Percentiles rank a stretch among this genome's conserved stretches.
Evolutionary conservation across 2,329 filamentous ascomycete species (phyloP).

Genomic region (Hymenoscyphus fraxineus): DNA sequence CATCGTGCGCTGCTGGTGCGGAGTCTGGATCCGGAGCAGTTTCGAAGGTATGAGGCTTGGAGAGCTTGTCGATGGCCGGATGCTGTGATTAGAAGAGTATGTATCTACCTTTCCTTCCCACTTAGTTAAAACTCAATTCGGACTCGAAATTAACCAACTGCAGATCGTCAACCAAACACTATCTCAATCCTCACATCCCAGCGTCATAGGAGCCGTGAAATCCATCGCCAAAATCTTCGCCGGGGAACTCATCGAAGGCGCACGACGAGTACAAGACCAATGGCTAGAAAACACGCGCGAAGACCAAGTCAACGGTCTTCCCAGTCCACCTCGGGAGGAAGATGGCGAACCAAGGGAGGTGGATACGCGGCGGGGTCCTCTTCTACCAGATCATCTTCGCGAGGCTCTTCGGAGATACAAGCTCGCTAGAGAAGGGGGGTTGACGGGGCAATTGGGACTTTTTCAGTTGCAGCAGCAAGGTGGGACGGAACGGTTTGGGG

Average conservation of each 20-base stretch:
- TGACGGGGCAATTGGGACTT: conserved; percentile 53
- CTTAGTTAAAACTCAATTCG: neutral
- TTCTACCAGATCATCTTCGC: conserved; percentile 70
- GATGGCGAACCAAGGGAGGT: conserved; percentile 29
- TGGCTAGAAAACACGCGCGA: conserved; percentile 60
- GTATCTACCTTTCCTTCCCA: conserved; percentile 26
- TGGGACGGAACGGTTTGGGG: conserved; percentile 54
- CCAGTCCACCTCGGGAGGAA: conserved; percentile 39
- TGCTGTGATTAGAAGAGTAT: conserved; percentile 63
- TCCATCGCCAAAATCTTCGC: conserved; percentile 74
- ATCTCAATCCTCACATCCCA: conserved; percentile 71
- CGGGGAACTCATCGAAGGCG: conserved; percentile 70
- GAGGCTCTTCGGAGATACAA: conserved; percentile 70
- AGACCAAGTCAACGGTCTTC: conserved; percentile 50
- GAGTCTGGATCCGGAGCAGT: conserved; percentile 63
- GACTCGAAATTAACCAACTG: neutral
- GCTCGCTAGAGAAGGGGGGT: conserved; percentile 55
- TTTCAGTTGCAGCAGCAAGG: conserved; percentile 60
- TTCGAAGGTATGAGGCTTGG: conserved; percentile 67
- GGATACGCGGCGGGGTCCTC: conserved; percentile 48
- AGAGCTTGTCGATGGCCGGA: conserved; percentile 65
- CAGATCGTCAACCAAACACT: conserved; percentile 76
- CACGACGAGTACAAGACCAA: conserved; percentile 67
- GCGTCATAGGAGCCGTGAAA: conserved; percentile 71
- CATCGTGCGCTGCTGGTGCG: conserved; percentile 59